A percentile compares a stretch with the other conserved stretches of the same genome.
Conservation (phyloP, 257 asterid genomes). For the Fraxinus americana region DNA sequence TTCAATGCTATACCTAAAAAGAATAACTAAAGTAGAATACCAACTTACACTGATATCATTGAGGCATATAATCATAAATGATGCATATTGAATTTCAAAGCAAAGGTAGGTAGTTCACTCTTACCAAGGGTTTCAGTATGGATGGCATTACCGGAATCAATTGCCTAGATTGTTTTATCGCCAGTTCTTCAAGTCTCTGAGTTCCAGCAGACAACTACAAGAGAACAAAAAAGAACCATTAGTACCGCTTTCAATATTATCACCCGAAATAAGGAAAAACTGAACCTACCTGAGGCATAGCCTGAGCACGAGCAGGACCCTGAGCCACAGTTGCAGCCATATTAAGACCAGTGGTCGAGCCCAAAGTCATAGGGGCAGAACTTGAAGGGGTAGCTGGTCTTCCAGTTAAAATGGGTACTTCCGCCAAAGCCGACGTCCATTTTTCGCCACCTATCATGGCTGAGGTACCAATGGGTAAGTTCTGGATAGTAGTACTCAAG, state of each 20-base stretch:
- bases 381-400: constrained; percentile 43
- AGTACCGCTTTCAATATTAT: constrained; percentile 19
- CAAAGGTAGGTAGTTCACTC: constrained; percentile 20
- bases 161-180: constrained; percentile 83
- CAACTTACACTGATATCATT: constrained; percentile 14
- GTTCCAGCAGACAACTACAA: constrained; percentile 61
- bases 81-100: constrained; percentile 19
- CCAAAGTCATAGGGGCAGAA: constrained; percentile 34
- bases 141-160: constrained; percentile 82
- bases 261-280: constrained; percentile 4
- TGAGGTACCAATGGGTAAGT: constrained; percentile 50
- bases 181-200: constrained; percentile 86
- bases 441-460: constrained; percentile 58
- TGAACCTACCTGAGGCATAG: constrained; percentile 57
- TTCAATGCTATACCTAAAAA: not conserved
- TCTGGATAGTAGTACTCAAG: constrained; percentile 50
- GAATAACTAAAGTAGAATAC: not conserved
- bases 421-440: constrained; percentile 83
- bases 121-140: constrained; percentile 72
- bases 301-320: constrained; percentile 62
- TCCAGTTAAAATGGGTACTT: constrained; percentile 52
- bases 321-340: constrained; percentile 86
- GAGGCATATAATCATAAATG: not conserved
- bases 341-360: constrained; percentile 54
- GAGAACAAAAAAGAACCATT: constrained; percentile 16